Evolutionary conservation across 352 stramenopile genomes (phyloP).

Genomic region (Nothophytophthora sp.): DNA sequence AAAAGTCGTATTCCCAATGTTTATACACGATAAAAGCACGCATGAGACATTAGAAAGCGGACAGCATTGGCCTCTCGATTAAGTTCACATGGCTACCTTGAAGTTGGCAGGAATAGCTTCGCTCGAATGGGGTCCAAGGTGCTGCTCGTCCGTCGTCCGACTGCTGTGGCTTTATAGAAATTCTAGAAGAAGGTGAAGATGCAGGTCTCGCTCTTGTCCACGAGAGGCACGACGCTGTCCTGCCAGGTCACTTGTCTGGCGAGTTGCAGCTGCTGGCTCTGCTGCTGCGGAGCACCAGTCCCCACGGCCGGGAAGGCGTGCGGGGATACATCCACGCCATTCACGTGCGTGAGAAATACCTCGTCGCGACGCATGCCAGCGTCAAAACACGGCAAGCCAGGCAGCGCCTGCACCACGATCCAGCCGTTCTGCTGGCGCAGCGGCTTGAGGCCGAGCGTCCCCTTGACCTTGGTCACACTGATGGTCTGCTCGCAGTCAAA

Average conservation of each 20-base stretch:
- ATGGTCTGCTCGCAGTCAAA: slow-evolving; percentile 82
- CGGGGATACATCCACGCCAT: slow-evolving; percentile 76
- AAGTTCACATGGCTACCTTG: slow-evolving; percentile 10
- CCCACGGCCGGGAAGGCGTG: slow-evolving; percentile 67
- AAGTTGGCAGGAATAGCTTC: too few relatives aligned
- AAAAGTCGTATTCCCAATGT: not conserved
- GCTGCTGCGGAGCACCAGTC: slow-evolving; percentile 4
- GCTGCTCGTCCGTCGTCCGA: too few relatives aligned
- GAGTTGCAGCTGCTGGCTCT: slow-evolving; percentile 17
- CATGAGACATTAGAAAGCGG: slow-evolving; percentile 3
- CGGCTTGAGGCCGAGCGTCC: slow-evolving; percentile 64
- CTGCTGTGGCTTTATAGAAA: too few relatives aligned
- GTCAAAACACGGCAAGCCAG: slow-evolving; percentile 65
- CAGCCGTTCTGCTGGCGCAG: slow-evolving; percentile 76
- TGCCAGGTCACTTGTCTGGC: slow-evolving; percentile 61
- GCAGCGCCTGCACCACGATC: slow-evolving; percentile 74
- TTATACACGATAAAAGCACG: not conserved
- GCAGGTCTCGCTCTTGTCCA: slow-evolving; percentile 75
- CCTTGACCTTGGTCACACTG: slow-evolving; percentile 77
- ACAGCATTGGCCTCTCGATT: slow-evolving; percentile 4
- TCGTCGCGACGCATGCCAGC: slow-evolving; percentile 73
- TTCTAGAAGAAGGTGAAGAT: slow-evolving; percentile 86
- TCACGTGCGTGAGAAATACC: slow-evolving; percentile 81
- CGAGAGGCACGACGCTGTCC: slow-evolving; percentile 71
- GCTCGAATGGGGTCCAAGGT: too few relatives aligned